phyloP scores from a whole-genome alignment of 2,329 filamentous ascomycete species.

The Pyrenophora teres region DNA sequence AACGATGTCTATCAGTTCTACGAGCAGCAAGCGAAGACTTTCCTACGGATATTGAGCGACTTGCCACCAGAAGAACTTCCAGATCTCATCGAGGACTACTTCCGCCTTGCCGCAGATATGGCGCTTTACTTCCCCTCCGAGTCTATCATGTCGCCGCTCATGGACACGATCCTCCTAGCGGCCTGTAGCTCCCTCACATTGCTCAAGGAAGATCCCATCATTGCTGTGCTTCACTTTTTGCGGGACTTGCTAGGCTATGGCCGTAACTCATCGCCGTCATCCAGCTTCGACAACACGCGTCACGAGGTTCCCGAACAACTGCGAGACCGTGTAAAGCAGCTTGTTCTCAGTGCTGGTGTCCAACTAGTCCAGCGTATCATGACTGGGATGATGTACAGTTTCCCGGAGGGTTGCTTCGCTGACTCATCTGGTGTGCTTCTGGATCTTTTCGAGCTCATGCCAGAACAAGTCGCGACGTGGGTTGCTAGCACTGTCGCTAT shows the following conservation, averaged over 20 bases:
- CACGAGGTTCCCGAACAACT: constrained; percentile 70
- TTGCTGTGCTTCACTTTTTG: constrained; percentile 88
- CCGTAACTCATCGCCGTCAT: constrained; percentile 67
- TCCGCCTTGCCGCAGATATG: constrained; percentile 88
- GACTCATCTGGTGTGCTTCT: constrained; percentile 94
- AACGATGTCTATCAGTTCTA: constrained; percentile 93
- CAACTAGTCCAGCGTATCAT: constrained; percentile 84
- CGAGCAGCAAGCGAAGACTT: constrained; percentile 87
- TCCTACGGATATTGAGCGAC: constrained; percentile 87
- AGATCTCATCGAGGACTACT: constrained; percentile 92
- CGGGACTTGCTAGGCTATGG: constrained; percentile 91
- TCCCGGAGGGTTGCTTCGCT: constrained; percentile 92
- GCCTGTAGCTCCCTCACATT: constrained; percentile 84
- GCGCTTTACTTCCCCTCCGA: constrained; percentile 89
- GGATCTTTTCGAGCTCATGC: constrained; percentile 84
- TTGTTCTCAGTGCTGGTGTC: constrained; percentile 73
- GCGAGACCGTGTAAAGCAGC: constrained; percentile 71
- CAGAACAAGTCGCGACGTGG: constrained; percentile 78
- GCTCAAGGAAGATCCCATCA: constrained; percentile 88
- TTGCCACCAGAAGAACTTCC: constrained; percentile 78
- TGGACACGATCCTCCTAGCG: constrained; percentile 83
- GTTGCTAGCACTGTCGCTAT: constrained; percentile 81
- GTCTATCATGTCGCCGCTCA: constrained; percentile 77
- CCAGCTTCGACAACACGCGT: constrained; percentile 64
- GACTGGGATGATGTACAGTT: constrained; percentile 99